Evolutionary conservation across 345 rosid species (phyloP), one percentile per base, ranked within the genome.

Genomic region (Moricandia arvensis): DNA sequence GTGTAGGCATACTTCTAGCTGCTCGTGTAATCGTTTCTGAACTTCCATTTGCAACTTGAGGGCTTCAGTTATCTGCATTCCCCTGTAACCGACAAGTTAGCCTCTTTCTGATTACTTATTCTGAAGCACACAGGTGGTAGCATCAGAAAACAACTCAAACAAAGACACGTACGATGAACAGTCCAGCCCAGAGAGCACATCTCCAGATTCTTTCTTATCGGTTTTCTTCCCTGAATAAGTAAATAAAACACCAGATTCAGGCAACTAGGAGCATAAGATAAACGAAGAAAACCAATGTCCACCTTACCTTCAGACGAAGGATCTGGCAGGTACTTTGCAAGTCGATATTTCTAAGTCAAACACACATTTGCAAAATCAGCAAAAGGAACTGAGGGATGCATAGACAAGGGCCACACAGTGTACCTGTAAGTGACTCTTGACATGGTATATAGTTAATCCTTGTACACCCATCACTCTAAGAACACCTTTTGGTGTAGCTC

Each of bases 401-500:
- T 6, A 33, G 37, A 33, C 37, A 33, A 33, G 8, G 8, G 37
- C 37, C 37, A 33, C 37, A 33, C 2, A 33, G 9, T 33, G 37
- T 33, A 92, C 99, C 97, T 95, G 97, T 74, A 95, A 88, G 82
- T 95, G 99, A 80, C 99, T 95, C 83, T 95, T 95, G 77, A 95
- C 99, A 81, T 95, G 99, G 69, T 95, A 95, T 83, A 95, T 95
- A 64, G 99, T 95, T 74, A 95, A 83, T 58, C 97, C 97, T 80
- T 92, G 97, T 38, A 95, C 97, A 16, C 97, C 97, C 99, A 95
- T 95, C 58, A 92, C 99, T 80, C 99, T 86, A 21, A 95, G 96
- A 71, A 92, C 99, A 71, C 99, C 99, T 88, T 95, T 95, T 16
- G 99, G 97, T 31, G 99, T 95, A 73, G 99, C 99, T 75, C 97